phyloP scores from a whole-genome alignment of 768 basidiomycete species.

The Tephrocybe sp. region DNA sequence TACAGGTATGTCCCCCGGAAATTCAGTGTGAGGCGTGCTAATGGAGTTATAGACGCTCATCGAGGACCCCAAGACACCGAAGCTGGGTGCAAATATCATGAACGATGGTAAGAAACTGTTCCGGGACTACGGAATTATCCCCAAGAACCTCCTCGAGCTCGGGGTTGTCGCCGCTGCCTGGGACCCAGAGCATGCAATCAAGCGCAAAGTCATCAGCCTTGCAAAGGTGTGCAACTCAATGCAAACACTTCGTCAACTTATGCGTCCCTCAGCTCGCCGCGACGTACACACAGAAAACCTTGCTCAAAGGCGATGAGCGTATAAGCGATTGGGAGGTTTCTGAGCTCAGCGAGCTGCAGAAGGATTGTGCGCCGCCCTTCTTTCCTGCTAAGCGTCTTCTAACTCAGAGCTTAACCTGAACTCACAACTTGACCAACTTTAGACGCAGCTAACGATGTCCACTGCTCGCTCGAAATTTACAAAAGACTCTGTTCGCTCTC shows the following conservation, averaged over 20 bases:
- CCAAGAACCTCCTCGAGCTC: slow-evolving; percentile 34
- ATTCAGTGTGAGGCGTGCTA: background rate
- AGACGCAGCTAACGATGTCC: slow-evolving; percentile 42
- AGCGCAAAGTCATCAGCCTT: slow-evolving; percentile 30
- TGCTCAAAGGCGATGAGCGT: slow-evolving; percentile 30
- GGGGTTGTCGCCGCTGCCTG: slow-evolving; percentile 29
- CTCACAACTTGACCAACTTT: background rate
- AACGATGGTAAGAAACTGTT: slow-evolving; percentile 39
- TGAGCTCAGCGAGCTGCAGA: slow-evolving; percentile 19
- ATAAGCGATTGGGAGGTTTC: slow-evolving; percentile 35
- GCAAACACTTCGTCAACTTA: background rate
- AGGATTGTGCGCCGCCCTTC: slow-evolving; percentile 25
- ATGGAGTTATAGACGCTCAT: slow-evolving; percentile 24
- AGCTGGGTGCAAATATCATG: slow-evolving; percentile 32
- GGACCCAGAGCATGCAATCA: slow-evolving; percentile 23
- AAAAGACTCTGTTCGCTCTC: slow-evolving; percentile 27
- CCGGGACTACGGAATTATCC: slow-evolving; percentile 37
- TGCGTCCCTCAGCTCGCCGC: slow-evolving; percentile 25
- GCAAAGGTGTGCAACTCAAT: slow-evolving; percentile 26
- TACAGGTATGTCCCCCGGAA: slow-evolving; percentile 19
- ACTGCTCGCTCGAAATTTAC: slow-evolving; percentile 31
- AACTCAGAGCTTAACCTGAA: too few relatives aligned
- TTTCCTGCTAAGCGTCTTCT: too few relatives aligned
- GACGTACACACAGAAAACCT: slow-evolving; percentile 28
- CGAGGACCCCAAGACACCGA: slow-evolving; percentile 28